Evolutionary conservation across 345 rosid genomes (phyloP).

Genomic region (Abelmoschus esculentus): DNA sequence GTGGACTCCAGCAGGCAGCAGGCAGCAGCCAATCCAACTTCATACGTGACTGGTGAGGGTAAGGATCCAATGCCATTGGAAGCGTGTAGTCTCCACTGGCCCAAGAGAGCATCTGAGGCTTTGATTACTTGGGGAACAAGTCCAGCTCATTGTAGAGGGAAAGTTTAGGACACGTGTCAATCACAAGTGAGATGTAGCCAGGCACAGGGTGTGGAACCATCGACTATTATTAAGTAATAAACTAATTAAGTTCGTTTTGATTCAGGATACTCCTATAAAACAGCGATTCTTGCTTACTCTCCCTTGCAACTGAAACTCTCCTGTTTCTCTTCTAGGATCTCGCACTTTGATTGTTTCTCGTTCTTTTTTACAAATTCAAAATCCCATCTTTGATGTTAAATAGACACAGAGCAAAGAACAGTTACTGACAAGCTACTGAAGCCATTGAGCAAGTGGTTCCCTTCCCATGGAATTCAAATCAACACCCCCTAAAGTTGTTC

Average conservation of each 20-base stretch:
- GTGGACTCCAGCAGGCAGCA: neutral
- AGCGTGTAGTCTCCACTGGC: neutral
- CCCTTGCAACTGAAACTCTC: slow-evolving; percentile 22
- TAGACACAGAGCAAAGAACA: slow-evolving; percentile 33
- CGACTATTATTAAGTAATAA: neutral
- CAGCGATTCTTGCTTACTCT: slow-evolving; percentile 31
- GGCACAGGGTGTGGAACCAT: slow-evolving; percentile 19
- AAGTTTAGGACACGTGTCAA: slow-evolving; percentile 5
- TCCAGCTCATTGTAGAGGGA: neutral
- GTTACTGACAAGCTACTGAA: slow-evolving; percentile 22
- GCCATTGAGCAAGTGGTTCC: slow-evolving; percentile 2
- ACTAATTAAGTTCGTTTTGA: slow-evolving; percentile 6
- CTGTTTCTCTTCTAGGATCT: neutral
- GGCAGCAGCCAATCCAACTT: neutral
- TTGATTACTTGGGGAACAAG: slow-evolving; percentile 5
- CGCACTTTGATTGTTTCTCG: neutral
- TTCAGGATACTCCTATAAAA: slow-evolving; percentile 38
- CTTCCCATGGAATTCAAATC: neutral
- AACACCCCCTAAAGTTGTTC: slow-evolving; percentile 29
- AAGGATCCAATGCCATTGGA: neutral
- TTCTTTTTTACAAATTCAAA: neutral
- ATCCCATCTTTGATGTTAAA: slow-evolving; percentile 1
- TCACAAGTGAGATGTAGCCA: slow-evolving; percentile 26
- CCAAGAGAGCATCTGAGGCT: neutral
- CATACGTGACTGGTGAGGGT: neutral